A percentile compares a stretch with the other conserved stretches of the same genome.
Conservation (phyloP, 2,329 filamentous ascomycete genomes). For the Celoporthe dispersa region DNA sequence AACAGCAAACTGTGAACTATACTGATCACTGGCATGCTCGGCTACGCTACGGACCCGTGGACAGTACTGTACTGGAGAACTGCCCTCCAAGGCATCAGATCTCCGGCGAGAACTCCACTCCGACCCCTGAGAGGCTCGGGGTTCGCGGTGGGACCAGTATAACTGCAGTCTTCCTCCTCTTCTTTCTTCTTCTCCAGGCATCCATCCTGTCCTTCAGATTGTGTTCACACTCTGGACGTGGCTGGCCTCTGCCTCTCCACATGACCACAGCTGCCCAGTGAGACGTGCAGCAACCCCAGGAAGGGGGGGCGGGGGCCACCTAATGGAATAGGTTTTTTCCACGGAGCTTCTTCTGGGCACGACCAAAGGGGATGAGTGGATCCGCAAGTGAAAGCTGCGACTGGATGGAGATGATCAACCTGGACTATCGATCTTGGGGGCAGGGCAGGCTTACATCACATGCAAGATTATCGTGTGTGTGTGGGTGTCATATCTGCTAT, state of each 20-base stretch:
- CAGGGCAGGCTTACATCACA: background rate
- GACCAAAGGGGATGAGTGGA: background rate
- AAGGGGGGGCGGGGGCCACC: background rate
- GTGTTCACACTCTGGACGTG: background rate
- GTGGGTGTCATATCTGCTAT: background rate
- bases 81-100: background rate
- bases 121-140: background rate
- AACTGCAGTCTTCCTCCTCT: background rate
- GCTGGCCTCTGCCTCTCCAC: background rate
- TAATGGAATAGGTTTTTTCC: background rate
- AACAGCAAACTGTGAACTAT: background rate
- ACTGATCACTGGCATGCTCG: background rate
- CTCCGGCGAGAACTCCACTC: background rate
- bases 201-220: background rate
- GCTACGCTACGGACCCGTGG: background rate
- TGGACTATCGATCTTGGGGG: background rate
- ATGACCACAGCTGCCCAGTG: background rate
- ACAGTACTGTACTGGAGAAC: background rate
- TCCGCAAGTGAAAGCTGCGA: background rate
- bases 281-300: background rate
- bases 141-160: background rate
- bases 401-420: background rate
- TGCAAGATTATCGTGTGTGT: background rate
- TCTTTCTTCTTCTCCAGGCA: background rate
- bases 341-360: background rate